These are phyloP conservation scores for Sporothrix brasiliensis DNA, from an alignment of 2,329 filamentous ascomycete species.

Conservation along the genomic window DNA sequence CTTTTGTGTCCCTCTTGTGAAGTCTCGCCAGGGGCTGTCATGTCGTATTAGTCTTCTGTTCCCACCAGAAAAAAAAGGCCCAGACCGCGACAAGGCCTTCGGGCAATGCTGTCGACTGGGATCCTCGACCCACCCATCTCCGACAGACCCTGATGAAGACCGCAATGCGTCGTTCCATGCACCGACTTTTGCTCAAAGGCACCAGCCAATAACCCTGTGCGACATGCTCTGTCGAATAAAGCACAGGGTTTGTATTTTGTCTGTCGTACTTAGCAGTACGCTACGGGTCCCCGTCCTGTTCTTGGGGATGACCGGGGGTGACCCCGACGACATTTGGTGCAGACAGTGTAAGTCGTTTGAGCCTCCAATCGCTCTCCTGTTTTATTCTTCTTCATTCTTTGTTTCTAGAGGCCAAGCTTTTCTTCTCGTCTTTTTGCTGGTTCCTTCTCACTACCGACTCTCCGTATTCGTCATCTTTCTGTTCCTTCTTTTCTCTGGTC, in stretches of 20 bases:
- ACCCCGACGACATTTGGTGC: not conserved
- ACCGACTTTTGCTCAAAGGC: constrained; percentile 4
- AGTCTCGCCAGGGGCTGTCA: not conserved
- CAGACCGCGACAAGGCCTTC: constrained; percentile 12
- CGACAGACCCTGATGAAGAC: constrained; percentile 10
- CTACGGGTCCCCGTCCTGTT: not conserved
- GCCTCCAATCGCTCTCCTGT: constrained; percentile 15
- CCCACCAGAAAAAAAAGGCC: not conserved
- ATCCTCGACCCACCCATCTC: constrained; percentile 23
- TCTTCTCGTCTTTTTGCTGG: constrained; percentile 7
- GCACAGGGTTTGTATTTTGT: not conserved
- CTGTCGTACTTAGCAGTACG: not conserved
- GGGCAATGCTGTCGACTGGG: not conserved
- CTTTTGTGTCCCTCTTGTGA: not conserved
- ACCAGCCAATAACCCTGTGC: not conserved
- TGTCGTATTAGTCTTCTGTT: not conserved
- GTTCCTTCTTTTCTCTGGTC: constrained; percentile 29
- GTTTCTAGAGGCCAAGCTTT: not conserved
- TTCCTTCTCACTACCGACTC: constrained; percentile 32
- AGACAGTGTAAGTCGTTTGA: constrained; percentile 21
- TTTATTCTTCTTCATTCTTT: not conserved
- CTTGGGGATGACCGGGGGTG: not conserved
- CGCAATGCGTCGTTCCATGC: constrained; percentile 10
- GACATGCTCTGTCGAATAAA: not conserved
- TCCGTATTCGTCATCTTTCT: constrained; percentile 29